Conservation (phyloP, 148 eudicot genomes). For the Limonium bicolor region DNA sequence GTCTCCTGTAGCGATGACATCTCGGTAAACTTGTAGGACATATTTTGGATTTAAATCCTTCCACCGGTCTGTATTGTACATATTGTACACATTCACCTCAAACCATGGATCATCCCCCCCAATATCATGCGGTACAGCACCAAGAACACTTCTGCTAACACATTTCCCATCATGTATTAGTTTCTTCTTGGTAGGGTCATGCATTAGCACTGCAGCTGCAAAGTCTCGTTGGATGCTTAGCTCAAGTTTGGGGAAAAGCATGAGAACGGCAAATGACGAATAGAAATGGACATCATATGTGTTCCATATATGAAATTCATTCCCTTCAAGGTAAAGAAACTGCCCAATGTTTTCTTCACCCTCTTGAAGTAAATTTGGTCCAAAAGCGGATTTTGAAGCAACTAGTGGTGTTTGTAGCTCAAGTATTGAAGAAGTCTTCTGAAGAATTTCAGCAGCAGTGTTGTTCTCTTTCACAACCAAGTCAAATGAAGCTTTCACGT, state of each 20-base stretch:
- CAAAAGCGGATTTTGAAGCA: conserved; percentile 53
- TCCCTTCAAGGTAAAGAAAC: conserved; percentile 81
- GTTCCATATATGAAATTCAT: conserved; percentile 89
- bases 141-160: conserved; percentile 67
- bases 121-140: conserved; percentile 96
- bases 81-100: conserved; percentile 68
- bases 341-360: conserved; percentile 90
- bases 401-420: conserved; percentile 38
- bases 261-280: conserved; percentile 67
- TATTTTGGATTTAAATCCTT: conserved; percentile 88
- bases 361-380: conserved; percentile 48
- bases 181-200: conserved; percentile 63
- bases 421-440: conserved; percentile 52
- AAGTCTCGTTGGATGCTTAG: conserved; percentile 90
- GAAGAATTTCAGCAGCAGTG: conserved; percentile 56
- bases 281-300: conserved; percentile 97
- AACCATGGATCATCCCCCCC: conserved; percentile 93
- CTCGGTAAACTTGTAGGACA: conserved; percentile 77
- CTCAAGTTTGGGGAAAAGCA: conserved; percentile 82
- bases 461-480: conserved; percentile 21
- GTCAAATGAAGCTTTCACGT: conserved; percentile 5
- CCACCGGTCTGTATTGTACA: conserved; percentile 79
- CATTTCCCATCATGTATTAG: conserved; percentile 59
- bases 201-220: conserved; percentile 93
- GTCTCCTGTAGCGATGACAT: conserved; percentile 70